Conservation (phyloP, 2,329 filamentous ascomycete genomes). For the Alternaria triticimaculans region DNA sequence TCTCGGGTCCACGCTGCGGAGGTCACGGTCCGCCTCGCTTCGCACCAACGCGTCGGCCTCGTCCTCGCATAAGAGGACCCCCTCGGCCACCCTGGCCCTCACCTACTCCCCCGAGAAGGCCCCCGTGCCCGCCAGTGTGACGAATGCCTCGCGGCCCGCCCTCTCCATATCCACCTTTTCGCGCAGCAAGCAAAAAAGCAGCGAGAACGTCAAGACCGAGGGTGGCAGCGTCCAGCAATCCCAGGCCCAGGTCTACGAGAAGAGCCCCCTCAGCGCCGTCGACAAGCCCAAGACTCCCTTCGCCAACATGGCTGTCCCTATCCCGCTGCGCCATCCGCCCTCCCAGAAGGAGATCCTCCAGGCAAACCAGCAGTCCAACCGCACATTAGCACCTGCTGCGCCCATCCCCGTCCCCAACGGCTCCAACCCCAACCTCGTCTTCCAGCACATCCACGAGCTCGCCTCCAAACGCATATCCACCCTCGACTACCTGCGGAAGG, state of each 20-base stretch:
- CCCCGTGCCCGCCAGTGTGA: constrained; percentile 22
- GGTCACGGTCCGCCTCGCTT: constrained; percentile 50
- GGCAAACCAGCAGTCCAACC: constrained; percentile 26
- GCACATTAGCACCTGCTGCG: constrained; percentile 36
- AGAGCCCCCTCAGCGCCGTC: constrained; percentile 41
- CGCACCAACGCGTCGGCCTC: constrained; percentile 47
- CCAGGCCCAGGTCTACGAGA: constrained; percentile 31
- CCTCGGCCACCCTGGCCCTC: constrained; percentile 44
- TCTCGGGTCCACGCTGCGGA: constrained; percentile 48
- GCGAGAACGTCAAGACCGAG: constrained; percentile 41
- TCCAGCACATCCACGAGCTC: constrained; percentile 78
- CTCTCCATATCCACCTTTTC: constrained; percentile 50
- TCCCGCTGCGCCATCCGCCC: constrained; percentile 35
- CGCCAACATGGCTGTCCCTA: constrained; percentile 33
- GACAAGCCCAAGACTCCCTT: constrained; percentile 47
- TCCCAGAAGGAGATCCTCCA: constrained; percentile 38
- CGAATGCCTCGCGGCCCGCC: constrained; percentile 38
- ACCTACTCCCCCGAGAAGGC: constrained; percentile 47
- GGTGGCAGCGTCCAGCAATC: neutral
- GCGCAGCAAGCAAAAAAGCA: constrained; percentile 45
- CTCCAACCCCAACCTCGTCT: constrained; percentile 62
- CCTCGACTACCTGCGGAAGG: constrained; percentile 88
- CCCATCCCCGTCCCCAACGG: constrained; percentile 44
- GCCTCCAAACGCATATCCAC: constrained; percentile 94
- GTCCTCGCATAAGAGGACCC: constrained; percentile 44